Conservation (phyloP, 257 asterid species). For the Cordia subcordata region DNA sequence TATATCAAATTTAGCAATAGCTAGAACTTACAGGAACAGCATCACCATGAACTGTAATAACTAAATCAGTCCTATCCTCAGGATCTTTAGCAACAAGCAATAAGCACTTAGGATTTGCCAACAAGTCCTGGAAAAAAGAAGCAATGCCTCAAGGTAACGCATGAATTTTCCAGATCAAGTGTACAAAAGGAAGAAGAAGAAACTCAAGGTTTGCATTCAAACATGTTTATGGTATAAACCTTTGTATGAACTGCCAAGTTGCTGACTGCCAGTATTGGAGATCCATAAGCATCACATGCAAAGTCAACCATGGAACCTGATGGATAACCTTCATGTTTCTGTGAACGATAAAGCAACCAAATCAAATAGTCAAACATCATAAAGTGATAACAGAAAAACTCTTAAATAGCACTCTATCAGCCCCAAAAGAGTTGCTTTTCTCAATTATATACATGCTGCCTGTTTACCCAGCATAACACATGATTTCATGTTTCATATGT, state of each 20-base stretch:
- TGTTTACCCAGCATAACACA: no score
- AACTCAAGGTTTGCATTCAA: not conserved
- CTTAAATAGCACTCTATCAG: no score
- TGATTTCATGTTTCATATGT: no score
- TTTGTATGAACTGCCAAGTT: constrained; percentile 82
- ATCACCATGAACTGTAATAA: constrained; percentile 79
- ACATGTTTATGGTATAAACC: constrained; percentile 33
- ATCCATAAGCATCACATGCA: constrained; percentile 90
- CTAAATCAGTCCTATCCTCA: constrained; percentile 80
- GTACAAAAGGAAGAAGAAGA: not conserved
- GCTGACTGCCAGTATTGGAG: constrained; percentile 82
- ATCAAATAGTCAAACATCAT: not conserved
- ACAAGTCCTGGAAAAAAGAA: constrained; percentile 68
- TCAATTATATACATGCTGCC: no score
- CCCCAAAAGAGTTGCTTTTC: no score
- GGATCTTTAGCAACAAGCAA: constrained; percentile 96
- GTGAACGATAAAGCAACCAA: constrained; percentile 16
- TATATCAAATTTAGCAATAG: constrained; percentile 2
- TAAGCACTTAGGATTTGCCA: constrained; percentile 80
- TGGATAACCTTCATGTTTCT: constrained; percentile 93
- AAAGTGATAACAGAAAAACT: no score
- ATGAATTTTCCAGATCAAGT: not conserved
- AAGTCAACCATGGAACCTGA: constrained; percentile 93
- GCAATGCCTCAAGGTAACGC: constrained; percentile 6
- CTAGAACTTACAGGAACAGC: constrained; percentile 60